These are phyloP conservation scores for Aphanomyces cochlioides DNA, from an alignment of 352 stramenopile genomes.

Conservation along the genomic window DNA sequence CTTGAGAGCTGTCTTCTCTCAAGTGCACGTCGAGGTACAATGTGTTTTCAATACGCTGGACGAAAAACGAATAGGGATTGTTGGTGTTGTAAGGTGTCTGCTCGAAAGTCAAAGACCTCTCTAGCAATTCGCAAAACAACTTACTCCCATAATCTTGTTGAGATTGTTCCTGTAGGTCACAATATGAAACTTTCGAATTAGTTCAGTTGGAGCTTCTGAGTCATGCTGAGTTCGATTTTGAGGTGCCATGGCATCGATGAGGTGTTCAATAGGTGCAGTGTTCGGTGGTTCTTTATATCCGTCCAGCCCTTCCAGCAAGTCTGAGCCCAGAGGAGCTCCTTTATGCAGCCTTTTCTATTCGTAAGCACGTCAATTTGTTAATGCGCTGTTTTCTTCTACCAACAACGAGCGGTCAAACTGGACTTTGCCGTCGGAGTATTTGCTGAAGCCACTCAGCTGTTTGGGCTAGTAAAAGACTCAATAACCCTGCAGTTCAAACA, in stretches of 20 bases:
- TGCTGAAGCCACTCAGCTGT: slow-evolving; percentile 68
- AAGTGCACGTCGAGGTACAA: slow-evolving; percentile 64
- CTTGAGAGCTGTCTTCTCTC: slow-evolving; percentile 44
- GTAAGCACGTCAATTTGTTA: background rate
- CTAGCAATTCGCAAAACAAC: slow-evolving; percentile 31
- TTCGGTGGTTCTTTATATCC: slow-evolving; percentile 52
- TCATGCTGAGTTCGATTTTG: slow-evolving; percentile 47
- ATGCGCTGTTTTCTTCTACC: slow-evolving; percentile 35
- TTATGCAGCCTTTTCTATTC: slow-evolving; percentile 32
- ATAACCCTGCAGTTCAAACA: too few species aligned
- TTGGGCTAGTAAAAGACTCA: slow-evolving; percentile 39
- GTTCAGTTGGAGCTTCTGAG: slow-evolving; percentile 28
- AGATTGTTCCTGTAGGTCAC: slow-evolving; percentile 77
- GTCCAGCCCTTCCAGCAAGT: slow-evolving; percentile 62
- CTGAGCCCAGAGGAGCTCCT: slow-evolving; percentile 26
- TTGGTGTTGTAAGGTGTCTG: slow-evolving; percentile 78
- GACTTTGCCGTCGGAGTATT: slow-evolving; percentile 42
- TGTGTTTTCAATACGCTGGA: slow-evolving; percentile 51
- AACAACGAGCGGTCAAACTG: slow-evolving; percentile 61
- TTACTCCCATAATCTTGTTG: slow-evolving; percentile 72
- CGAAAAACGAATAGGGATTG: slow-evolving; percentile 57
- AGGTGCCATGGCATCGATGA: slow-evolving; percentile 47
- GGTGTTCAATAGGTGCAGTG: slow-evolving; percentile 44
- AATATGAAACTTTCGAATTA: slow-evolving; percentile 39
- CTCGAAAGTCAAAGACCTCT: background rate